Evolutionary conservation across 176 grass and related monocot genomes (phyloP).

Genomic region (Bolboschoenus planiculmis): DNA sequence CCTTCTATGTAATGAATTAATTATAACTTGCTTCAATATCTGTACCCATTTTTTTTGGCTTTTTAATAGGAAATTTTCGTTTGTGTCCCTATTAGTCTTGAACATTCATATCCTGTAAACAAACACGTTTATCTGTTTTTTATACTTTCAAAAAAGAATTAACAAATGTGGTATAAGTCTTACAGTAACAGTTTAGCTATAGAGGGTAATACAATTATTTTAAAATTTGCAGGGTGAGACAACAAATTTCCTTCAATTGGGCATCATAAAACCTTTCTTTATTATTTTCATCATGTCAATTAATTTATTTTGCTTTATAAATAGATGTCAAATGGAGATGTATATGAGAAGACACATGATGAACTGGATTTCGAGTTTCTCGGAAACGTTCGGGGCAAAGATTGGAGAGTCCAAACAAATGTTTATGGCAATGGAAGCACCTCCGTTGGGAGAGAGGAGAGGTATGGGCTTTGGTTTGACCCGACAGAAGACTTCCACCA

Average conservation of each 20-base stretch:
- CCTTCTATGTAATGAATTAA: slow-evolving; percentile 58
- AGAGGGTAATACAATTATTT: neutral
- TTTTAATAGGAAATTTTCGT: neutral
- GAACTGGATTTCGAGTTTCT: slow-evolving; percentile 98
- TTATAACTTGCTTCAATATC: neutral
- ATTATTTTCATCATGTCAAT: neutral
- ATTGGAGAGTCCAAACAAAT: slow-evolving; percentile 89
- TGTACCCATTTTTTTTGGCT: neutral
- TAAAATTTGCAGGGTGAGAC: neutral
- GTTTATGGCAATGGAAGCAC: slow-evolving; percentile 85
- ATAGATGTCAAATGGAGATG: slow-evolving; percentile 89
- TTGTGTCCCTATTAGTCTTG: neutral
- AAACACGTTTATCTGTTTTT: neutral
- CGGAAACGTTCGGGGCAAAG: slow-evolving; percentile 54
- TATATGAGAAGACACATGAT: slow-evolving; percentile 81
- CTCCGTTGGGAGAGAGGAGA: slow-evolving; percentile 55
- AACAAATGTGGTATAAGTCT: neutral
- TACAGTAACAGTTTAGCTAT: neutral
- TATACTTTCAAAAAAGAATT: neutral
- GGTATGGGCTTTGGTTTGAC: slow-evolving; percentile 79
- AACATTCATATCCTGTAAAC: neutral
- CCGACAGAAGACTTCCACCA: slow-evolving; percentile 66
- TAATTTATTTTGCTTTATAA: neutral
- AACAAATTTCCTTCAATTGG: neutral
- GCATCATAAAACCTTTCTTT: neutral